Conservation (phyloP, 116 monocot genomes). For the Papilionanthe hybrid region DNA sequence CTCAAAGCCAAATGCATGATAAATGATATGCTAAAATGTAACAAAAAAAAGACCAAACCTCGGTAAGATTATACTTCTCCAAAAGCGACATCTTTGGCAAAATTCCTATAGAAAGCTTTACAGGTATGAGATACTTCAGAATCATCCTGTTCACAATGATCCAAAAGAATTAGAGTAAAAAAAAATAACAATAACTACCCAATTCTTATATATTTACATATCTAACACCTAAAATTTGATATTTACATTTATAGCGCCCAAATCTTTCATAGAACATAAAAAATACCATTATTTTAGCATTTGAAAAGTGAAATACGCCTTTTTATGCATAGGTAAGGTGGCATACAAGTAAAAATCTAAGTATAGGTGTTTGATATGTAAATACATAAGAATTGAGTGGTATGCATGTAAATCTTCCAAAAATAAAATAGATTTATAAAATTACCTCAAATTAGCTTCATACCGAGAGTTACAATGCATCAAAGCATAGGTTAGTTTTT, state of each 20-base stretch:
- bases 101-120: conserved; percentile 89
- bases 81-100: conserved; percentile 66
- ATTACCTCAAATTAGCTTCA: conserved; percentile 57
- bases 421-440: neutral
- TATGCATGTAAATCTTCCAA: no score
- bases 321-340: no score
- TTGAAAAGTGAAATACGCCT: no score
- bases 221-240: no score
- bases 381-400: no score
- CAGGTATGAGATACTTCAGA: conserved; percentile 89
- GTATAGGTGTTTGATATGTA: no score
- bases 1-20: neutral
- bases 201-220: no score
- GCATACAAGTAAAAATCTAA: no score
- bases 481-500: conserved; percentile 69
- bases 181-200: no score
- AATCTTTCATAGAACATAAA: no score
- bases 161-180: neutral
- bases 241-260: no score
- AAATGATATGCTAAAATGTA: neutral
- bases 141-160: conserved; percentile 55
- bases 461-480: conserved; percentile 39
- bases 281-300: no score
- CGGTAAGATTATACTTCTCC: conserved; percentile 65
- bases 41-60: conserved; percentile 37